Conservation (phyloP, 2,329 filamentous ascomycete species). For the Cladosporium velox region DNA sequence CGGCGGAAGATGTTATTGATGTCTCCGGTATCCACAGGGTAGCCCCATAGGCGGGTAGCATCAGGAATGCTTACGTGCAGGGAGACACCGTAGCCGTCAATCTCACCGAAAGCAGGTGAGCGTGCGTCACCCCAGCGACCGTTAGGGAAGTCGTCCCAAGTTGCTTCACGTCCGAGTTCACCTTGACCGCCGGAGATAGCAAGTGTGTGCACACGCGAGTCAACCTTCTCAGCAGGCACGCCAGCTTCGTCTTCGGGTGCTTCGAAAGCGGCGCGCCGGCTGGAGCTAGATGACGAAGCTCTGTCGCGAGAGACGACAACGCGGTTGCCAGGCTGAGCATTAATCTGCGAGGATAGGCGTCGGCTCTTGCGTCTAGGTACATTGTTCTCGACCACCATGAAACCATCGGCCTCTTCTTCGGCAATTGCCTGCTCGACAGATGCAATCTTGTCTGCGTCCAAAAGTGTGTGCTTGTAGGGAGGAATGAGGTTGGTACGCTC, state of each 20-base stretch:
- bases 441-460: conserved; percentile 42
- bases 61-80: conserved; percentile 85
- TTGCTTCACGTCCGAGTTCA: conserved; percentile 85
- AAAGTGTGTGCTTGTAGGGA: conserved; percentile 35
- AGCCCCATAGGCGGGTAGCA: conserved; percentile 82
- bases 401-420: conserved; percentile 43
- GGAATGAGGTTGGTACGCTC: conserved; percentile 85
- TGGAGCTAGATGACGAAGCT: conserved; percentile 55
- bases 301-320: conserved; percentile 70
- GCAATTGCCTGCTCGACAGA: conserved; percentile 48
- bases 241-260: conserved; percentile 75
- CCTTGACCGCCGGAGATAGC: conserved; percentile 95
- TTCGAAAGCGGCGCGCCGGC: conserved; percentile 58
- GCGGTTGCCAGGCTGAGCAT: conserved; percentile 82
- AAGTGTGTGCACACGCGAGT: conserved; percentile 69
- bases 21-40: conserved; percentile 68
- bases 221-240: conserved; percentile 69
- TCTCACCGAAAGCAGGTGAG: conserved; percentile 92
- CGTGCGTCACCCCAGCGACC: conserved; percentile 92
- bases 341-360: conserved; percentile 74
- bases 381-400: conserved; percentile 42
- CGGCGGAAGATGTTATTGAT: conserved; percentile 78
- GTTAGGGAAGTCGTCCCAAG: conserved; percentile 98
- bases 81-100: conserved; percentile 97
- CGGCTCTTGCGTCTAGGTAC: conserved; percentile 26